Evolutionary conservation across 2,329 filamentous ascomycete genomes (phyloP).

Genomic region (Botryosphaeria dothidea): DNA sequence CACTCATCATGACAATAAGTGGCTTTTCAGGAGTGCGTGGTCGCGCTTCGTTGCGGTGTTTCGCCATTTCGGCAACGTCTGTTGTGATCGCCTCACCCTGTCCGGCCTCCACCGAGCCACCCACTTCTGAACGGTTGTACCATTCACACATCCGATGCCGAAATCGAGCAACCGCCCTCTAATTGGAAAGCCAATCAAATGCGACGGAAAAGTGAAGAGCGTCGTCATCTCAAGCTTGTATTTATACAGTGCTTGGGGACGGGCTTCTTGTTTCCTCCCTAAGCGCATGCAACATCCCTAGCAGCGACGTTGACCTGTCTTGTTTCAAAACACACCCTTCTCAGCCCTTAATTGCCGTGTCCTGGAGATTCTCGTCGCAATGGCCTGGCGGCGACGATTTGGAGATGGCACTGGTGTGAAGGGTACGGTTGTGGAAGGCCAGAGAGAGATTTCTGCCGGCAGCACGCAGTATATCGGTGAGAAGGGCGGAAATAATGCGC

Average conservation of each 20-base stretch:
- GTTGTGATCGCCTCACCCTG: slow-evolving; percentile 10
- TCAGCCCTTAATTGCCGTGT: background rate
- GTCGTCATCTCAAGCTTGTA: background rate
- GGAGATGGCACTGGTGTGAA: background rate
- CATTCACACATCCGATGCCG: slow-evolving; percentile 7
- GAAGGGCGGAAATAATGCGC: slow-evolving; percentile 52
- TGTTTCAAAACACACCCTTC: background rate
- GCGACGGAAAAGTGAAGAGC: background rate
- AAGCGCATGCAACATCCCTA: background rate
- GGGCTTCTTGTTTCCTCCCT: background rate
- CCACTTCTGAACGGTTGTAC: slow-evolving; percentile 6
- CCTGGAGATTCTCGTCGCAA: background rate
- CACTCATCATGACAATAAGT: too few species aligned
- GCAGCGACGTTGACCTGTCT: background rate
- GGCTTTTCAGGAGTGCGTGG: background rate
- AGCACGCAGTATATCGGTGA: slow-evolving; percentile 24
- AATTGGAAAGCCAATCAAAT: background rate
- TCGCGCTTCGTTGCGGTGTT: background rate
- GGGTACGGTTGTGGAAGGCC: background rate
- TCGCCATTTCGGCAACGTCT: slow-evolving; percentile 7
- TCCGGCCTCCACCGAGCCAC: background rate
- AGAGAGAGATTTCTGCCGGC: background rate
- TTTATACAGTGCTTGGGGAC: background rate
- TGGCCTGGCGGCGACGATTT: background rate
- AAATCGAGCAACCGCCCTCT: background rate